Conservation (phyloP, 2,329 filamentous ascomycete species). For the Arthrobotrys megalospora region DNA sequence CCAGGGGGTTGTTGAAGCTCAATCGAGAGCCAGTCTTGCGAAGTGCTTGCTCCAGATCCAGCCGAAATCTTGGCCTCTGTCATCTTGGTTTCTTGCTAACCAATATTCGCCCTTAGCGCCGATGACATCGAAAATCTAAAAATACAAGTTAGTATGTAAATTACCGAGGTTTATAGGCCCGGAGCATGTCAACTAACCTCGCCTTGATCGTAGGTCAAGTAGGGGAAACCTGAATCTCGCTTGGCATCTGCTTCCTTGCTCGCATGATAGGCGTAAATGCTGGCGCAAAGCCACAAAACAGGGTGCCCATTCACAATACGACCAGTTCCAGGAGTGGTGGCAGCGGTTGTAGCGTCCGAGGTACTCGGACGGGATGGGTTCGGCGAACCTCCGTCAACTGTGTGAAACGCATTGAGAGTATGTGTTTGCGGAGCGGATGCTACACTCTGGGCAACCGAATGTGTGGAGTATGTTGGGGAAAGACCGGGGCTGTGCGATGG, state of each 20-base stretch:
- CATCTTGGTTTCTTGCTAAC: conserved; percentile 97
- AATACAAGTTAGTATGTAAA: conserved; percentile 26
- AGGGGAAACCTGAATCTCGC: conserved; percentile 93
- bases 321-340: conserved; percentile 11
- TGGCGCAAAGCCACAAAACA: conserved; percentile 58
- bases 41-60: conserved; percentile 99
- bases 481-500: conserved; percentile 35
- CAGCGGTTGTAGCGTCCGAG: conserved; percentile 21
- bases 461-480: conserved; percentile 50
- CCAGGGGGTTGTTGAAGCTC: conserved; percentile 23
- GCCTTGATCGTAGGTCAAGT: conserved; percentile 93
- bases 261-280: conserved; percentile 60
- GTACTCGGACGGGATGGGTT: conserved; percentile 53
- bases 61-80: conserved; percentile 81
- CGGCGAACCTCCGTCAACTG: conserved; percentile 50
- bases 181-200: conserved; percentile 73
- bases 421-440: conserved; percentile 29
- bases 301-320: conserved; percentile 49
- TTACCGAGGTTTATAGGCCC: conserved; percentile 1
- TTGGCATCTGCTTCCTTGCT: conserved; percentile 74
- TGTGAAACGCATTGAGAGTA: conserved; percentile 42
- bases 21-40: conserved; percentile 72
- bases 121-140: conserved; percentile 76
- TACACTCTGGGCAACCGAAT: conserved; percentile 35
- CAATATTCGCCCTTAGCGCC: conserved; percentile 97